phyloP scores from a whole-genome alignment of 148 eudicot species.

The Rhododendron griersonianum region DNA sequence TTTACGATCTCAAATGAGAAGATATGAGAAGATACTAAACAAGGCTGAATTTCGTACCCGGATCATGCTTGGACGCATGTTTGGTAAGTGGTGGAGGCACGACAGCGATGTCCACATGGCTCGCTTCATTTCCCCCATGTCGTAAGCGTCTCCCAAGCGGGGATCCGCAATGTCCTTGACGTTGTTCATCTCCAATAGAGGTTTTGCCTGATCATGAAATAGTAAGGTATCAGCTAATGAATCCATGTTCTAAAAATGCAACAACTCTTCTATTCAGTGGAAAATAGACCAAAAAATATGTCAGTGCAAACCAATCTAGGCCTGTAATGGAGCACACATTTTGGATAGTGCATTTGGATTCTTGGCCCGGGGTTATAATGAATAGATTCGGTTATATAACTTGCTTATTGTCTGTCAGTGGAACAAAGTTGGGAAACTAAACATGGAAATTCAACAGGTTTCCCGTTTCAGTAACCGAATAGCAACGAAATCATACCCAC shows the following conservation, averaged over 20 bases:
- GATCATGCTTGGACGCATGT: slow-evolving; percentile 67
- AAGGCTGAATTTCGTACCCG: slow-evolving; percentile 24
- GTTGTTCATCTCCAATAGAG: slow-evolving; percentile 52
- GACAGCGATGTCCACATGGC: slow-evolving; percentile 61
- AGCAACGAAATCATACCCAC: slow-evolving; percentile 57
- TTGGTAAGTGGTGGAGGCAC: slow-evolving; percentile 77
- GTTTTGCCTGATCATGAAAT: slow-evolving; percentile 52
- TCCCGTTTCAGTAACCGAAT: neutral
- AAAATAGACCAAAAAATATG: too few species aligned
- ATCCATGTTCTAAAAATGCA: neutral
- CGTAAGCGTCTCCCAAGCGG: slow-evolving; percentile 44
- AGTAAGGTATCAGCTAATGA: neutral
- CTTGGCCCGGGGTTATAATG: neutral
- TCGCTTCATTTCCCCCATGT: slow-evolving; percentile 49
- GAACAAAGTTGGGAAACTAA: neutral
- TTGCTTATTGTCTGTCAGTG: neutral
- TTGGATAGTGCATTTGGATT: neutral
- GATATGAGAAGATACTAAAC: neutral
- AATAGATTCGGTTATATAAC: neutral
- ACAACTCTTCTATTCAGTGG: neutral
- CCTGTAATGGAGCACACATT: neutral
- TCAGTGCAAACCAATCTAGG: neutral
- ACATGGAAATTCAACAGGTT: neutral
- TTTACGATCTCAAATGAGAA: neutral
- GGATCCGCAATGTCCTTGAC: slow-evolving; percentile 72